Base-by-base conservation (phyloP, 352 stramenopile species). In the Globisporangium uncinulatum region DNA sequence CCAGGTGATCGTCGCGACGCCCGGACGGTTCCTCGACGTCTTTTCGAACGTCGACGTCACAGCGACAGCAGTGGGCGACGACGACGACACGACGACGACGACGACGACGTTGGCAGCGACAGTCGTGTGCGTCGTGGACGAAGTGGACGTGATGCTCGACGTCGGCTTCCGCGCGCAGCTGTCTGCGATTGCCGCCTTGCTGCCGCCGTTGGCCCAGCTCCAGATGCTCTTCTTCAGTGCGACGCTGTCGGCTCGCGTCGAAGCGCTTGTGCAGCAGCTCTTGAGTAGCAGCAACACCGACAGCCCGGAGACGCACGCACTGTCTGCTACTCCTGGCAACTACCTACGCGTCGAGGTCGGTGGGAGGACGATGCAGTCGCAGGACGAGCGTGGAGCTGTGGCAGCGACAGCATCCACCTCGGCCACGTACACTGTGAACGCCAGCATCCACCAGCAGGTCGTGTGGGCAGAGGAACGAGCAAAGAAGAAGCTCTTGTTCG, bases 111-210 rank as follows among this genome's bases (percentile, higher is more conserved):
- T 79, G 17, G 47, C 61, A 11, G 57, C 70, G 11, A 71, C 81
- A n/a, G 68, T 68, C 11, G 75, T 66, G 15, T 88, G 78, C 49
- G 64, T 90, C 1, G 52, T 92, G 32, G 83, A 92, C 55, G 83
- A 92, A 74, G 76, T 89, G 17, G 83, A 92, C 54, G 68, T 82
- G 54, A 87, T 92, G 75, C 58, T 89, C 43, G 76, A 74, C 46
- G 62, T 74, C 46, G 80, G 76, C 1, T 92, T 90, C 68, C 66
- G 57, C 19, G 52, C 66, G 8, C 66, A 74, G n/a, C 66, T 90
- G 19, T 58, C 59, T 2, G 59, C 83, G 59, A 83, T 92, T 32
- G 19, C 87, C 24, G 57, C 50, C 9, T 56, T 73, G 10, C 41
- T 89, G 37, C 54, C 54, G 34, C 34, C 57, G 10, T 29, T 62